phyloP scores from a whole-genome alignment of 108 stramenopile species.

The Skeletonema costatum region DNA sequence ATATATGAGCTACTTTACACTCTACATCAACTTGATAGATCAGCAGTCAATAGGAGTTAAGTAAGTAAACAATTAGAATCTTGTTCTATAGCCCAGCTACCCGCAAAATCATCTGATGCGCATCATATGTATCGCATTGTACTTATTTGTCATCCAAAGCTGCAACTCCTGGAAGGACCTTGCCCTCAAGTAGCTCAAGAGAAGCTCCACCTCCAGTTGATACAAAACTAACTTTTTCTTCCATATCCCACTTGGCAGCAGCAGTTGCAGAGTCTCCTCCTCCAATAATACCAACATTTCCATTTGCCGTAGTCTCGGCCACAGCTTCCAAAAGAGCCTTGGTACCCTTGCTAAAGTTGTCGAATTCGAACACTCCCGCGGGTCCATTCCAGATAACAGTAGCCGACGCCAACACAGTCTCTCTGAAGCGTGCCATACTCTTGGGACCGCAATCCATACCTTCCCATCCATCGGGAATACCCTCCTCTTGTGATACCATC shows the following conservation, averaged over 20 bases:
- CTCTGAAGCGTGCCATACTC: slow-evolving; percentile 49
- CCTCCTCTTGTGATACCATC: slow-evolving; percentile 53
- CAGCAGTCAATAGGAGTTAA: too few relatives aligned
- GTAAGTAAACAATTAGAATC: too few relatives aligned
- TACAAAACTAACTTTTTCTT: slow-evolving; percentile 96
- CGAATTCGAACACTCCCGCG: slow-evolving; percentile 81
- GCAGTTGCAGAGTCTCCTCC: slow-evolving; percentile 99
- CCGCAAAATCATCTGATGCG: too few relatives aligned
- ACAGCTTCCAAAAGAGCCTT: slow-evolving; percentile 33
- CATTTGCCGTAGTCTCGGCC: slow-evolving; percentile 23
- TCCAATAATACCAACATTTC: slow-evolving; percentile 94
- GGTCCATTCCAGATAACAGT: slow-evolving; percentile 91
- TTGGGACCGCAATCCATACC: slow-evolving; percentile 86
- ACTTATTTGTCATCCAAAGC: slow-evolving; percentile 93
- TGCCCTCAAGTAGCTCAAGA: slow-evolving; percentile 97
- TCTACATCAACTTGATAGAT: too few relatives aligned
- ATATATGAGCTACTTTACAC: too few relatives aligned
- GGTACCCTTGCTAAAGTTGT: slow-evolving; percentile 36
- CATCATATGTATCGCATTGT: too few relatives aligned
- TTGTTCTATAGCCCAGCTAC: too few relatives aligned
- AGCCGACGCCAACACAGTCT: slow-evolving; percentile 45
- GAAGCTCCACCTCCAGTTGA: slow-evolving; percentile 98
- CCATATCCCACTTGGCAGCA: slow-evolving; percentile 89
- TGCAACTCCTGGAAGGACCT: slow-evolving; percentile 97
- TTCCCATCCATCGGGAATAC: slow-evolving; percentile 84